A percentile compares a stretch with the other conserved stretches of the same genome.
Conservation (phyloP, 2,329 filamentous ascomycete genomes). For the Bipolaris victoriae region DNA sequence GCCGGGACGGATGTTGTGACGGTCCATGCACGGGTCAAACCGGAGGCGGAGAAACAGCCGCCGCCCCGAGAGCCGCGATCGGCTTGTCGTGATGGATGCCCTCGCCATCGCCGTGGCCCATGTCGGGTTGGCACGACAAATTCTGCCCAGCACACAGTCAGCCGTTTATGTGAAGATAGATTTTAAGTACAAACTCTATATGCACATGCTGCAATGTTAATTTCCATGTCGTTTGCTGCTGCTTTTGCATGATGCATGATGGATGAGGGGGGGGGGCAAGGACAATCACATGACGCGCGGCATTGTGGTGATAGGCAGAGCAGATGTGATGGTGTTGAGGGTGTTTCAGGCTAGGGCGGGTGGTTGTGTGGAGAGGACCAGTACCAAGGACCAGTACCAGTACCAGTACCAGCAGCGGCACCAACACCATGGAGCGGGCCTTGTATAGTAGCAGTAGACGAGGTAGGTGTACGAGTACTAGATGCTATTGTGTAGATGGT, state of each 20-base stretch:
- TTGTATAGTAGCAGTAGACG: not conserved
- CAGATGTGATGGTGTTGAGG: constrained; percentile 44
- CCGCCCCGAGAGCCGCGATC: constrained; percentile 12
- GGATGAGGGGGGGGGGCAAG: too few species aligned
- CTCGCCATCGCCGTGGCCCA: constrained; percentile 1
- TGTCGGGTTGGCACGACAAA: not conserved
- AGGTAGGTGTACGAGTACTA: not conserved
- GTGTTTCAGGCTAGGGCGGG: constrained; percentile 37
- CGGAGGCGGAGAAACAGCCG: constrained; percentile 10
- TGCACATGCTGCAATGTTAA: not conserved
- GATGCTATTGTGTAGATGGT: not conserved
- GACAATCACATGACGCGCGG: constrained; percentile 10
- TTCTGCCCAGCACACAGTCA: not conserved
- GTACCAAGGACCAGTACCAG: too few species aligned
- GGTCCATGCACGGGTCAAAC: constrained; percentile 11
- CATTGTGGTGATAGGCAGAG: constrained; percentile 2
- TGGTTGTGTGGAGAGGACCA: constrained; percentile 12
- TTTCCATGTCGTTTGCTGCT: not conserved
- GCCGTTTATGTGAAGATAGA: not conserved
- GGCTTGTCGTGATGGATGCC: constrained; percentile 7
- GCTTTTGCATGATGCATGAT: not conserved
- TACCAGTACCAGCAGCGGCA: too few species aligned
- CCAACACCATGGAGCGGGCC: constrained; percentile 5
- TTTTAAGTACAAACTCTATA: too few species aligned
- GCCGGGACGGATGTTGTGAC: constrained; percentile 4